Conservation (phyloP, 179 eudicot species). For the Silene noctiflora region DNA sequence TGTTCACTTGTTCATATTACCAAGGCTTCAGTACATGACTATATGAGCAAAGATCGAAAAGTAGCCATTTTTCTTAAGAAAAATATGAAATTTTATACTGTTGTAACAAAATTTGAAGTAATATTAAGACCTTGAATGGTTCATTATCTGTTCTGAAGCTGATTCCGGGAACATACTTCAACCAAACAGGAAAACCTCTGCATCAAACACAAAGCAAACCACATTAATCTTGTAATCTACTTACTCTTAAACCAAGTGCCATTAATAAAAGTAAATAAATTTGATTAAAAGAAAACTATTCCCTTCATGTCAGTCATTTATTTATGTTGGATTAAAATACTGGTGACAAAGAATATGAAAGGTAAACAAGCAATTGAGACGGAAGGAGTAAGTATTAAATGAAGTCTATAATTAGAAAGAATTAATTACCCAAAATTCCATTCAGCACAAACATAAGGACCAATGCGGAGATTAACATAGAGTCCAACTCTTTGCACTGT, state of each 20-base stretch:
- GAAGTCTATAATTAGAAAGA: background rate
- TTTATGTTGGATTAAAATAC: too few species aligned
- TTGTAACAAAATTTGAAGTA: background rate
- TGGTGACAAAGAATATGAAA: background rate
- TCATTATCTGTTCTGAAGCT: constrained; percentile 85
- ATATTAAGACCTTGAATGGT: constrained; percentile 57
- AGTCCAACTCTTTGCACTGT: constrained; percentile 61
- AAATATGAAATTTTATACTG: background rate
- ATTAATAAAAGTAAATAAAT: background rate
- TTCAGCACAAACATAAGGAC: constrained; percentile 91
- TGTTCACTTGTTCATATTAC: background rate
- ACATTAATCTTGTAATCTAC: constrained; percentile 7
- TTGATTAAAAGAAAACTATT: background rate
- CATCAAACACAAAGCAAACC: constrained; percentile 23
- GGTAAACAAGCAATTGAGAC: too few species aligned
- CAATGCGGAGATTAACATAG: constrained; percentile 70
- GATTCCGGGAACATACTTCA: constrained; percentile 80
- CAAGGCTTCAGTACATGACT: background rate
- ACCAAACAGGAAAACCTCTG: constrained; percentile 92
- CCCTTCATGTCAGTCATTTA: background rate
- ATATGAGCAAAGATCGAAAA: background rate
- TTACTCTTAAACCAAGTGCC: background rate
- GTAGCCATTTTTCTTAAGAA: too few species aligned
- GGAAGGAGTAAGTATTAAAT: background rate
- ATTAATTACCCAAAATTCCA: constrained; percentile 78